Base-by-base conservation (phyloP, 1,139 yeast species). In the Casaregolazyma lundiana region DNA sequence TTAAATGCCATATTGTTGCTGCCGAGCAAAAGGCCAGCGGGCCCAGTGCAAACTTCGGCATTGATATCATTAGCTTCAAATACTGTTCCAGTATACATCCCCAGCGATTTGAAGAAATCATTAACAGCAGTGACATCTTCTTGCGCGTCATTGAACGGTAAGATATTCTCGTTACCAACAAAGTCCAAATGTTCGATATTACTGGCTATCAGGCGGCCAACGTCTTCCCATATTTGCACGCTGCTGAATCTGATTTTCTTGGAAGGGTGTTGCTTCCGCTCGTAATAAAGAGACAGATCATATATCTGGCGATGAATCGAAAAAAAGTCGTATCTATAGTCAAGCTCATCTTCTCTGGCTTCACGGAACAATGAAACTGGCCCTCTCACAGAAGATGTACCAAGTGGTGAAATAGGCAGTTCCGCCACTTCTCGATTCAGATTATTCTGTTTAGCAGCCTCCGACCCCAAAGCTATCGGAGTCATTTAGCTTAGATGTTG, bases 161-260 rank as follows among this genome's bases (percentile, higher is more conserved):
- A 18, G 11, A 47, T 30, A 34, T 37, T 16, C 15, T 19, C 29
- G 13, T 22, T 18, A 21, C 32, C 42, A 7, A 16, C 21, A 6
- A 38, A 16, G 9, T 35, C 42, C n/a, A 42, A 17, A 4, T 18
- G 24, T 9, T 18, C 39, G 11, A 44, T 19, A 9, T 43, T 45
- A 7, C 18, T 30, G 9, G 15, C 29, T 19, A 50, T 45, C 21
- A 51, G 18, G 2, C 42, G 44, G 5, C 49, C 46, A 44, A 57
- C 54, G 4, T 39, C 45, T 1, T 41, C 36, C 62, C 62, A 58
- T 20, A 43, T 22, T 2, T 22, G 40, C 1, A 52, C 50, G 6
- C 36, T 34, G n/a, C 40, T 44, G 20, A 58, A 53, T 9, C 41
- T 18, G 15, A 47, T 29, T 2, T 41, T 36, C 2, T 30, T 35